phyloP scores from a whole-genome alignment of 1,284 basidiomycete genomes.

The Cystobasidium sp. region DNA sequence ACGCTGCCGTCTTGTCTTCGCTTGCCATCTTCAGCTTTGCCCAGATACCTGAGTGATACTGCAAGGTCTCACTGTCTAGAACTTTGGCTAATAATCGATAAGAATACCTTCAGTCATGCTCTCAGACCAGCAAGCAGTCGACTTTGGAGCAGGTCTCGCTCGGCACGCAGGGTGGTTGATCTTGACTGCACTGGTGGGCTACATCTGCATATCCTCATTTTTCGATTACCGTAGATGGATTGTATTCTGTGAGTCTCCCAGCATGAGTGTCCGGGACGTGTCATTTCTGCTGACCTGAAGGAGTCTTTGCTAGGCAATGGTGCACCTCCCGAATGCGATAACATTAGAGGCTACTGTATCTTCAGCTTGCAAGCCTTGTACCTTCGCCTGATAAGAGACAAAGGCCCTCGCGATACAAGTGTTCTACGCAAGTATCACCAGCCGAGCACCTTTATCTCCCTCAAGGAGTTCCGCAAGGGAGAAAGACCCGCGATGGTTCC shows the following conservation, averaged over 20 bases:
- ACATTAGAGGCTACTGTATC: conserved; percentile 5
- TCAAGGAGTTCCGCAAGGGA: background rate
- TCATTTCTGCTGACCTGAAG: background rate
- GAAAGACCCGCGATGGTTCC: conserved; percentile 15
- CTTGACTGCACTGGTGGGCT: background rate
- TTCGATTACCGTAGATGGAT: conserved; percentile 21
- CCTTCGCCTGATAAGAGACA: background rate
- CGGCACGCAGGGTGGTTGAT: background rate
- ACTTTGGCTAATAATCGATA: too few relatives aligned
- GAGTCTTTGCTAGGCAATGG: conserved; percentile 30
- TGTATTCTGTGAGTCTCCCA: conserved; percentile 20
- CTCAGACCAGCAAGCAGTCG: too few relatives aligned
- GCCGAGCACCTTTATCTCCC: background rate
- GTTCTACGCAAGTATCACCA: background rate
- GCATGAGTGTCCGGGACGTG: background rate
- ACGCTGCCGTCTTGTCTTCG: too few relatives aligned
- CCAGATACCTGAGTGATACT: too few relatives aligned
- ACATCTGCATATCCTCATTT: background rate
- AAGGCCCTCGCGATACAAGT: background rate
- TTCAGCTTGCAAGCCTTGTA: conserved; percentile 14
- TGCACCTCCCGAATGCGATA: conserved; percentile 7
- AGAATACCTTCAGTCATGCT: too few relatives aligned
- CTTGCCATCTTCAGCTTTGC: too few relatives aligned
- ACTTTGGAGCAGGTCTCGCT: too few relatives aligned
- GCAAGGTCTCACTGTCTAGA: too few relatives aligned